phyloP scores from a whole-genome alignment of 2,329 filamentous ascomycete genomes.

The Harringtonia aguacate region DNA sequence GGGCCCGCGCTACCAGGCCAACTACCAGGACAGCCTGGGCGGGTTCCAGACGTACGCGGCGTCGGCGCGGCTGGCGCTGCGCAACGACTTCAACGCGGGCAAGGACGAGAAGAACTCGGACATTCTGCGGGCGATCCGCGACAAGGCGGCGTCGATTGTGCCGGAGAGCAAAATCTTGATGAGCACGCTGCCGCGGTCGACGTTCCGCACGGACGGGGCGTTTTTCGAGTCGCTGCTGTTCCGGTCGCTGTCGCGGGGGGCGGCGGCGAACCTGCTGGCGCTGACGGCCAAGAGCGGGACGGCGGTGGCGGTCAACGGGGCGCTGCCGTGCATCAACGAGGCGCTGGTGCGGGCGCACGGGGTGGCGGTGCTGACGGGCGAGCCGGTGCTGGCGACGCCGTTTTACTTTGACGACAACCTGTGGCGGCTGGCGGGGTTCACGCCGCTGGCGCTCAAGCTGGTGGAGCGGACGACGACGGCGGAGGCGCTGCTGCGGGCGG shows the following conservation, averaged over 20 bases:
- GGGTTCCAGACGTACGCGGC: conserved; percentile 95
- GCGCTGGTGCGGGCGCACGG: conserved; percentile 74
- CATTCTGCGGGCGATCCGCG: conserved; percentile 77
- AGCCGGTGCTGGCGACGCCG: conserved; percentile 70
- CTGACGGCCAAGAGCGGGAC: conserved; percentile 65
- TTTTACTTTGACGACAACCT: conserved; percentile 83
- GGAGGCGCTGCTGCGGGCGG: conserved; percentile 62
- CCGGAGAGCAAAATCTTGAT: conserved; percentile 74
- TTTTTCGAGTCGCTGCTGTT: conserved; percentile 70
- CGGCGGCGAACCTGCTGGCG: conserved; percentile 56
- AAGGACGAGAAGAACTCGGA: conserved; percentile 89
- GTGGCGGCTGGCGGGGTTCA: conserved; percentile 88
- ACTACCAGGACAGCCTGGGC: conserved; percentile 92
- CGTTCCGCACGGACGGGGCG: conserved; percentile 71
- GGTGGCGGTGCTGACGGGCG: conserved; percentile 70
- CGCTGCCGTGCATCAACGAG: conserved; percentile 78
- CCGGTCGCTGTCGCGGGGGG: conserved; percentile 62
- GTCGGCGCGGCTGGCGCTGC: conserved; percentile 78
- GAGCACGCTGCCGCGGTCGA: conserved; percentile 69
- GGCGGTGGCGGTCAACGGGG: conserved; percentile 77
- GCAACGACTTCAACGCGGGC: conserved; percentile 84
- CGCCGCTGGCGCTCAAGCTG: conserved; percentile 73
- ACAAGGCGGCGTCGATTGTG: conserved; percentile 71
- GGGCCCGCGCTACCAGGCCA: conserved; percentile 84
- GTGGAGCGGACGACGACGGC: conserved; percentile 64